Evolutionary conservation across 2,329 filamentous ascomycete genomes (phyloP), one percentile per base, ranked within the genome.

Genomic region (Trichoderma asperellum): DNA sequence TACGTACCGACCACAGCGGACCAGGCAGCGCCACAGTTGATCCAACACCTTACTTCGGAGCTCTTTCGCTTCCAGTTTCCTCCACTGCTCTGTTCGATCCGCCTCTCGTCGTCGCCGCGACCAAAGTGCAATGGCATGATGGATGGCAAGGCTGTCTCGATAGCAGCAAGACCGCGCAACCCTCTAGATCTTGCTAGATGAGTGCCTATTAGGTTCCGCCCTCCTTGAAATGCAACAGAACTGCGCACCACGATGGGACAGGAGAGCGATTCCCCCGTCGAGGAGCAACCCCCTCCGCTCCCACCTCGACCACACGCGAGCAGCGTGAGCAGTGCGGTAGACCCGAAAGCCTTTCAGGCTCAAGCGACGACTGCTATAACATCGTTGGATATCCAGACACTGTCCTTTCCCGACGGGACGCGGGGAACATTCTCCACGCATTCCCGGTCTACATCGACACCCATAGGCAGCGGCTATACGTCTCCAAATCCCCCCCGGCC

Each of bases 321-420:
- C 65, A 71, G 76, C 27, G 79, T 78, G 32, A 80, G 76, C 66
- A 71, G 76, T 55, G 73, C 78, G 52, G 59, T 81, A 71, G 78
- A 85, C 71, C 11, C 81, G 57, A 73, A 79, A 79, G 72, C 80
- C 79, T 76, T 83, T 67, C 84, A 83, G 72, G 89, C 91, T 1
- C 89, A 88, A 70, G 89, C 95, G 59, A 97, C 94, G 4, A 97
- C 94, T 0, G 94, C 94, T 11, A 77, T 98, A 16, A 95, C 93
- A 0, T 87, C 93, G 18, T 86, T 94, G 71, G 94, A 95, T 73
- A 90, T 94, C 68, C 91, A 93, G 74, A 92, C 91, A 0, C 85
- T 94, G 61, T 89, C 89, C 1, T 91, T 92, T 72, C 89, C 88
- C 12, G 92, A 93, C 77, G 89, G 88, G 70, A 87, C 88, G 24